Evolutionary conservation across 805 yeast species (phyloP).

Genomic region (Metschnikowia lunata): DNA sequence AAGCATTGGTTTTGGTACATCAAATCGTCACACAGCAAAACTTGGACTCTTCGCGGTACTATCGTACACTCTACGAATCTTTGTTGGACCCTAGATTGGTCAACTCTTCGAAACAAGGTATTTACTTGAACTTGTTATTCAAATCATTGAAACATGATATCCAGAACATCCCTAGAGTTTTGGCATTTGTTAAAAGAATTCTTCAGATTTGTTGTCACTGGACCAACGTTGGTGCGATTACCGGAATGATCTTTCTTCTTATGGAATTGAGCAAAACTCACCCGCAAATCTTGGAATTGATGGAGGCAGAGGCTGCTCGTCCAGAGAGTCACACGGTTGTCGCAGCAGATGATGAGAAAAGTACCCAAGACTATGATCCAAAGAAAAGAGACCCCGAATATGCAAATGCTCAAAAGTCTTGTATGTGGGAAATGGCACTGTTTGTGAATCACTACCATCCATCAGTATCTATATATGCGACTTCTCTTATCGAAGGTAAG

Average conservation of each 20-base stretch:
- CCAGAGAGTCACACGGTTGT: conserved; percentile 37
- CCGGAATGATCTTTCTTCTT: conserved; percentile 77
- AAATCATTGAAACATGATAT: conserved; percentile 75
- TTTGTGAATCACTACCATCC: conserved; percentile 88
- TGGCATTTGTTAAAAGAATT: conserved; percentile 88
- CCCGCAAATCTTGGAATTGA: conserved; percentile 65
- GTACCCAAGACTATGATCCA: conserved; percentile 56
- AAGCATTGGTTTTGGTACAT: conserved; percentile 80
- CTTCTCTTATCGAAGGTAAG: conserved; percentile 50
- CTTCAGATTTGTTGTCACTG: conserved; percentile 81
- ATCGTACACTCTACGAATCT: conserved; percentile 85
- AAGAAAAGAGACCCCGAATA: conserved; percentile 88
- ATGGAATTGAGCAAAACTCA: conserved; percentile 59
- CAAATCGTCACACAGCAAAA: conserved; percentile 67
- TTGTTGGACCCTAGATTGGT: conserved; percentile 79
- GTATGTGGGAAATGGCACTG: conserved; percentile 81
- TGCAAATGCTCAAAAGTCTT: conserved; percentile 78
- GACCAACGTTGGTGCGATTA: conserved; percentile 81
- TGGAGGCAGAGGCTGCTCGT: conserved; percentile 47
- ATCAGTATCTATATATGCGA: conserved; percentile 78
- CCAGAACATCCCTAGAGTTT: conserved; percentile 53
- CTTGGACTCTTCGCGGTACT: conserved; percentile 63
- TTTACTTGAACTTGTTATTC: conserved; percentile 80
- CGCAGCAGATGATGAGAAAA: not conserved
- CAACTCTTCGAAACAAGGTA: conserved; percentile 87